Evolutionary conservation across 768 basidiomycete species (phyloP).

Genomic region (Mycena indigotica): DNA sequence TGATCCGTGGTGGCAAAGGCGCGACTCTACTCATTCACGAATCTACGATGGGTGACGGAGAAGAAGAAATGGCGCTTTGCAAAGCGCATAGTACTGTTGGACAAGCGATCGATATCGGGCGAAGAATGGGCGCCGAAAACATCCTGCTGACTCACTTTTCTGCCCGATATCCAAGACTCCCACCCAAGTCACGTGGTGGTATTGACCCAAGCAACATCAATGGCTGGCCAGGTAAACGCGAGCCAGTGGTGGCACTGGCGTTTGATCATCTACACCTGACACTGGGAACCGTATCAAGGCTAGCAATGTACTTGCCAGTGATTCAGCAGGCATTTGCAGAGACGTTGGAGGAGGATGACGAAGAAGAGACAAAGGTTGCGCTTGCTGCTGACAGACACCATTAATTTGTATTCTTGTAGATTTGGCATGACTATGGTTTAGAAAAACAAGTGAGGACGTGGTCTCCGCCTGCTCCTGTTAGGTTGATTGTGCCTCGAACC

Average conservation of each 20-base stretch:
- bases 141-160: constrained; percentile 96
- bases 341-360: constrained; percentile 38
- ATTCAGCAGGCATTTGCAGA: constrained; percentile 66
- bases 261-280: constrained; percentile 78
- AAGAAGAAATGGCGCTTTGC: constrained; percentile 64
- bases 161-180: constrained; percentile 88
- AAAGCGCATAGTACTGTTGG: constrained; percentile 92
- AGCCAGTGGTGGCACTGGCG: constrained; percentile 68
- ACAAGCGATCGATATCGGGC: constrained; percentile 81
- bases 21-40: constrained; percentile 92
- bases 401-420: background rate
- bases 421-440: background rate
- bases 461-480: background rate
- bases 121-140: constrained; percentile 81
- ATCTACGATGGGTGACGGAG: constrained; percentile 87
- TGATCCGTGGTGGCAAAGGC: constrained; percentile 62
- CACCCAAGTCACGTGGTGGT: constrained; percentile 38
- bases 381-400: constrained; percentile 38
- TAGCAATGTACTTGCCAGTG: constrained; percentile 72
- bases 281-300: constrained; percentile 84
- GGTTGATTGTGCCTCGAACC: constrained; percentile 5
- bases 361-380: constrained; percentile 29
- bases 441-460: background rate
- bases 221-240: constrained; percentile 16
- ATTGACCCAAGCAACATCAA: constrained; percentile 11